Evolutionary conservation across 108 stramenopile species (phyloP), one percentile per base, ranked within the genome.

Genomic region (Mayamaea pseudoterrestris): DNA sequence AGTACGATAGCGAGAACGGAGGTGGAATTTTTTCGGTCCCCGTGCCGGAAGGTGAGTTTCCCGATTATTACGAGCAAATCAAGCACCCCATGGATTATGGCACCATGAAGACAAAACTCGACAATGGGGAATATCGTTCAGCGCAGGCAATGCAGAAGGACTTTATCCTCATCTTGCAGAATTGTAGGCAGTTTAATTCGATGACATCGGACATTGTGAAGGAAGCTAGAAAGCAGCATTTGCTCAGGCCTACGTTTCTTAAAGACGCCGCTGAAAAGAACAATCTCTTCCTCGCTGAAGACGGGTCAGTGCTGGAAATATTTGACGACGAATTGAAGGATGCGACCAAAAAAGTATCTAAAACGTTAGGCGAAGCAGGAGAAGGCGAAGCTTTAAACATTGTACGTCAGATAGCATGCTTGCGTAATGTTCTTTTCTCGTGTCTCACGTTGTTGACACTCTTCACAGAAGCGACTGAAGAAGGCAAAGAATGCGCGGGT

Each of bases 101-200:
- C 23, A 86, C 81, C 16, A 86, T 86, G 81, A 76, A 73, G 51
- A 50, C 68, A 52, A 90, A 86, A 52, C 67, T 86, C 21, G 79
- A 78, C 11, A 76, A 66, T 48, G 84, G 74, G 22, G 83, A 83
- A 25, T 90, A 90, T 65, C 65, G 89, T 34, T 86, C 83, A 11
- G 83, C 82, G 23, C 83, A 80, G 51, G 64, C 74, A 16, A 81
- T 90, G 81, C 90, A 91, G 40, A 91, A 84, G 51, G 90, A 91
- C 45, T 84, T 91, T 40, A 49, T 74, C 14, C 50, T 84, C 17
- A 75, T 91, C 26, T 76, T 83, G 69, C 65, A 79, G 27, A 87
- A 86, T 54, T 85, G 83, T 58, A 64, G 83, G 37, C 55, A 81
- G 47, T 87, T 80, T 53, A 86, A 91, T 53, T 63, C 74, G 5